phyloP scores from a whole-genome alignment of 2,329 filamentous ascomycete genomes.

The Diaporthe citri region DNA sequence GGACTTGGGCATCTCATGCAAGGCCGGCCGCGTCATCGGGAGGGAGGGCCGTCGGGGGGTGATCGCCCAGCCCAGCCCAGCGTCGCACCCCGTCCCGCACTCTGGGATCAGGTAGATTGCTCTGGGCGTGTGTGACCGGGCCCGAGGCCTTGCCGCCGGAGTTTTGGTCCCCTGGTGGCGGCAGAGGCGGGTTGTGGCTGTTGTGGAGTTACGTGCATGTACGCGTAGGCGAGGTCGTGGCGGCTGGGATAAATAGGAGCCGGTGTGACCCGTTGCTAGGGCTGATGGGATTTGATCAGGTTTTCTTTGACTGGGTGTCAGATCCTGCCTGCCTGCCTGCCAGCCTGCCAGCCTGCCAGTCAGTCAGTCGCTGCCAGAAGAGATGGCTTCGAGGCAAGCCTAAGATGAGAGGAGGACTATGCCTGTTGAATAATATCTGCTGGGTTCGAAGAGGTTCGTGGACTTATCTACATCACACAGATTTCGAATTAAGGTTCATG shows the following conservation, averaged over 20 bases:
- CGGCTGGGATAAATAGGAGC: neutral
- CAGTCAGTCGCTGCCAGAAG: neutral
- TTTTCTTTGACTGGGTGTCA: neutral
- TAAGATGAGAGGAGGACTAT: neutral
- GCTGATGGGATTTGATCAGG: neutral
- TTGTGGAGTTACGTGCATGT: neutral
- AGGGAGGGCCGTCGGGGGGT: neutral
- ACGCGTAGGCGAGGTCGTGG: conserved; percentile 3
- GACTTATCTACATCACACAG: neutral
- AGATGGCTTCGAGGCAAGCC: neutral
- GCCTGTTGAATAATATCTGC: no score
- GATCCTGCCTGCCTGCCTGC: neutral
- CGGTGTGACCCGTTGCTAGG: neutral
- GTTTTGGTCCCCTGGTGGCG: neutral
- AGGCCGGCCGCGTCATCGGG: conserved; percentile 11
- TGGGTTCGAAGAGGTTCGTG: no score
- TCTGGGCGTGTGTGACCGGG: neutral
- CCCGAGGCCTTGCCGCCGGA: neutral
- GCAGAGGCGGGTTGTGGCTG: neutral
- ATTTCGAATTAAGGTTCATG: neutral
- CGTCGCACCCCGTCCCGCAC: conserved; percentile 16
- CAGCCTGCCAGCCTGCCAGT: no score
- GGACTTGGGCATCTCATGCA: neutral
- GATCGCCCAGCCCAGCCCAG: neutral
- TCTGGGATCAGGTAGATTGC: neutral